These are phyloP conservation scores for Coprinopsis strossmayeri DNA, from an alignment of 768 basidiomycete species.

Conservation along the genomic window DNA sequence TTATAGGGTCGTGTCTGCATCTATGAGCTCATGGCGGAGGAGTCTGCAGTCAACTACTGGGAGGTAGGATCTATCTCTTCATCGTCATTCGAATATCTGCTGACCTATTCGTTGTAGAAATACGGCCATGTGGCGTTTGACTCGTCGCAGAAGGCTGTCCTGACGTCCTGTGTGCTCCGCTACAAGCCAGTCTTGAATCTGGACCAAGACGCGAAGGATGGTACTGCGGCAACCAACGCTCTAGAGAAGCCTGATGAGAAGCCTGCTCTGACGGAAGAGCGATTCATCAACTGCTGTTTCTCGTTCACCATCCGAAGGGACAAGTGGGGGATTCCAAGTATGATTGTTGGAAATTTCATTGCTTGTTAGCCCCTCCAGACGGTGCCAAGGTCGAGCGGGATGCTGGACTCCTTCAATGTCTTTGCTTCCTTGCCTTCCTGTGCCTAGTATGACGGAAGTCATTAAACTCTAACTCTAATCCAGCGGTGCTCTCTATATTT, in stretches of 20 bases:
- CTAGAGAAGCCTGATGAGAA: conserved; percentile 22
- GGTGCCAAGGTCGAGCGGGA: neutral
- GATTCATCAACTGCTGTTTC: conserved; percentile 81
- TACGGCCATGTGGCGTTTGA: conserved; percentile 93
- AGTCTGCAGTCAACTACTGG: conserved; percentile 95
- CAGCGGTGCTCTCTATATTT: no score
- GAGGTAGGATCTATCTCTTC: conserved; percentile 53
- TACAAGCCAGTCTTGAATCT: conserved; percentile 61
- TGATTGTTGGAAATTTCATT: conserved; percentile 90
- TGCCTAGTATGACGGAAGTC: no score
- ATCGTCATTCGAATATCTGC: neutral
- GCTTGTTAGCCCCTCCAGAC: conserved; percentile 35
- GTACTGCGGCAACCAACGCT: conserved; percentile 13
- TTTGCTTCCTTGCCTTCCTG: no score
- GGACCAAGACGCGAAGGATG: conserved; percentile 15
- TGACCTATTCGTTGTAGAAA: conserved; percentile 47
- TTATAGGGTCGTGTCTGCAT: conserved; percentile 83
- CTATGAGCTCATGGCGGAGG: conserved; percentile 98
- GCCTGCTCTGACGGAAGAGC: conserved; percentile 45
- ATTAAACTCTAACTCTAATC: no score
- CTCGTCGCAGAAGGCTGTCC: conserved; percentile 85
- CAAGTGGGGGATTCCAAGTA: conserved; percentile 81
- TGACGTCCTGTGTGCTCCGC: conserved; percentile 85
- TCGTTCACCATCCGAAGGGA: conserved; percentile 86
- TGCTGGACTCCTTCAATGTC: neutral